phyloP scores from a whole-genome alignment of 176 grass and related monocot genomes.

The Eragrostis curvula region DNA sequence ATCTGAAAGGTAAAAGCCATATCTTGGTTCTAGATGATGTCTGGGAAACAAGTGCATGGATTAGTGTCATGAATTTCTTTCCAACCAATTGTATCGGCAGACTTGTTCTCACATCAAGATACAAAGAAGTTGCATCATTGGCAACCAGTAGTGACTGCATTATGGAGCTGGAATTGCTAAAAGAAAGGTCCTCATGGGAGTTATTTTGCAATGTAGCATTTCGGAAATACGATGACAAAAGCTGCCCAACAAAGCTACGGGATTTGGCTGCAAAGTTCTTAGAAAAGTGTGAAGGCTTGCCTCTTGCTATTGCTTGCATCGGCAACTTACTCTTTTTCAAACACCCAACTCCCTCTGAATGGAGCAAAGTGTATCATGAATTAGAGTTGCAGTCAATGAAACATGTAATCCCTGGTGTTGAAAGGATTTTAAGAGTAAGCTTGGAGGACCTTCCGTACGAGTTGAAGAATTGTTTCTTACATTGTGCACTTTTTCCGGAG shows the following conservation, averaged over 20 bases:
- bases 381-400: background rate
- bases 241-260: background rate
- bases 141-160: background rate
- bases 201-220: slow-evolving; percentile 6
- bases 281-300: slow-evolving; percentile 9
- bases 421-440: background rate
- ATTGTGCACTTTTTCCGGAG: slow-evolving; percentile 8
- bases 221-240: background rate
- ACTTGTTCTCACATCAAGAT: slow-evolving; percentile 31
- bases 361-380: background rate
- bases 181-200: background rate
- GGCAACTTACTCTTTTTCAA: background rate
- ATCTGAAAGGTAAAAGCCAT: slow-evolving; percentile 21
- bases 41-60: slow-evolving; percentile 3
- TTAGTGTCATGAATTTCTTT: background rate
- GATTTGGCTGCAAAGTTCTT: background rate
- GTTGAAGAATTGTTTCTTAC: slow-evolving; percentile 12
- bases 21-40: slow-evolving; percentile 33
- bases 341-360: background rate
- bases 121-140: background rate
- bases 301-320: slow-evolving; percentile 13
- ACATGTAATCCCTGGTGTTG: background rate
- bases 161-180: background rate
- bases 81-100: background rate
- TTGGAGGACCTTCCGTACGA: background rate